Base-by-base conservation (phyloP, 2,329 filamentous ascomycete genomes). In the Aspergillus pseudoterreus region DNA sequence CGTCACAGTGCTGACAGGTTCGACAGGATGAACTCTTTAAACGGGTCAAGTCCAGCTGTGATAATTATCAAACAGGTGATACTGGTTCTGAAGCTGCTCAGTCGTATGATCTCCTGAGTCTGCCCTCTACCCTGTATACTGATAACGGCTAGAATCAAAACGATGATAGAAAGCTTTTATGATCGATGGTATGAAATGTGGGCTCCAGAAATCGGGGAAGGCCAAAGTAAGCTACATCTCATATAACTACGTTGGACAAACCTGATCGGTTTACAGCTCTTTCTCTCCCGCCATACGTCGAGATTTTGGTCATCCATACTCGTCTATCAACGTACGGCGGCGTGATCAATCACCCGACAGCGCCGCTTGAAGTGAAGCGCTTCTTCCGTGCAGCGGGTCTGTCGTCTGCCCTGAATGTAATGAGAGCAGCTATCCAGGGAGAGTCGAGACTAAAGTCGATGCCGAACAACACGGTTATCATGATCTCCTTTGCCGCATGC, bases 401-500 rank as follows among this genome's bases (percentile, higher is more conserved):
- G 0, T 87, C 86, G 0, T 86, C 86, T 0, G 85, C 87, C 0
- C 69, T 90, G n/a, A 88, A 88, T 52, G 87, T 90, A 4, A 81
- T 90, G 76, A 82, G 86, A 19, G 84, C 84, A 1, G 86, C 86
- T 0, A 87, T 89, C 5, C 86, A 88, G 66, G 86, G 86, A 32
- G 86, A 90, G 63, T 74, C 78, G 0, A 80, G 85, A 54, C 76
- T 90, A 0, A 83, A 83, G 50, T 88, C 86, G 0, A 90, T 90
- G 86, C 86, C 86, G 0, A 90, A 90, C 67, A 90, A 90, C 59
- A 88, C 86, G 0, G 82, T 86, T 50, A 87, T 89, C 57, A 90
- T 90, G 87, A 87, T 90, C 11, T 87, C 85, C 1, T 89, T 88
- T 57, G 86, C 86, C 0, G 84, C 84, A 4, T 87, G 83, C 59